Base-by-base conservation (phyloP, 208 protist species). In the Leishmania mexicana region DNA sequence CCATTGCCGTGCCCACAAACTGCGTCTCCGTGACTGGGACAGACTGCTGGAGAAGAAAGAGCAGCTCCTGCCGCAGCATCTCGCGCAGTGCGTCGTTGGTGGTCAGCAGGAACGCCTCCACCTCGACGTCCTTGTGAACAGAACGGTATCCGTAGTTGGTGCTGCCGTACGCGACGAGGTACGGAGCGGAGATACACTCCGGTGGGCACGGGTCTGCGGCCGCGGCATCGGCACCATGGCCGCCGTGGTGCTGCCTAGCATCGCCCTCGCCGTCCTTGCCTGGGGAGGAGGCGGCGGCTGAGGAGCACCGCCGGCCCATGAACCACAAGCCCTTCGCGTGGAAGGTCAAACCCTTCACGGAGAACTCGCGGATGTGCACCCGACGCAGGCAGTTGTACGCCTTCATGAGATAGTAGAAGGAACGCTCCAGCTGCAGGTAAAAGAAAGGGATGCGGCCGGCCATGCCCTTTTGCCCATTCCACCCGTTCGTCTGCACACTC, bases 291-390 rank as follows among this genome's bases (percentile, higher is more conserved):
- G 45, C 21, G 75, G 58, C 13, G 45, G 45, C 42, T 54, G 45
- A 13, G 42, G 35, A 4, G 13, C 70, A 74, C 70, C 75, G 71
- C 54, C 78, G 81, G 2, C 65, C 74, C 19, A 85, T 62, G 35
- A 94, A 92, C 93, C 94, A 97, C 62, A 97, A 38, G 0, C 95
- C 95, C 80, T 98, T 98, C 28, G 93, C 90, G 80, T 98, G 95
- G 70, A 95, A 97, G 24, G 95, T 97, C 74, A 91, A 73, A 38
- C 90, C 90, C 65, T 90, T 85, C 51, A 83, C 80, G 67, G 87
- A 82, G 70, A 94, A 96, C 84, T 96, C 92, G 45, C 82, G 89
- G 75, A 96, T 81, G 62, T 71, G 85, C 35, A 96, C 88, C 35
- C 94, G 90, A 57, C 85, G 71, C 24, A 88, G 73, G 80, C 90